Evolutionary conservation across 2,329 filamentous ascomycete species (phyloP), one percentile per base, ranked within the genome.

Genomic region (Chrysoporthe deuterocubensis): DNA sequence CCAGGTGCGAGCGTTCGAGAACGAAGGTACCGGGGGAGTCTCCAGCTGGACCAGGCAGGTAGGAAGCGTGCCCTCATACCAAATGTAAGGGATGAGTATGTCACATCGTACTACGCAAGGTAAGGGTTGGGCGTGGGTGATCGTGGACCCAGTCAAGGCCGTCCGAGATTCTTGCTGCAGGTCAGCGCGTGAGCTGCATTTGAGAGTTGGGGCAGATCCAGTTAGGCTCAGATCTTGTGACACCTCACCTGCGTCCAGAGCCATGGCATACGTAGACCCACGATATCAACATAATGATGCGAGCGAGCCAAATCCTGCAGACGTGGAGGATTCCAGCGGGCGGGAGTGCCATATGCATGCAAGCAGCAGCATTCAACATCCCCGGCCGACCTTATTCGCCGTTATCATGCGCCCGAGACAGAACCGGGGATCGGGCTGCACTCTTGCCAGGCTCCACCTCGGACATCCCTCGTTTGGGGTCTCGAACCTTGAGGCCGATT

Each of bases 221-320:
- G 56, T 69, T 62, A 59, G 67, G 67, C 61, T 67, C 56, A 67
- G 67, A 69, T 67, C 65, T 69, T 62, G 65, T 52, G 14, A 54
- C 62, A 69, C 56, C 48, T 67, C 32, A 64, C 60, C 58, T 67
- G 62, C 65, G 50, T 60, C 67, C 44, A 58, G 57, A 32, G 4
- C 6, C 21, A 34, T 61, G 34, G 21, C 58, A 66, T 44, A 43
- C 40, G 60, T 34, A 58, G 48, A n/a, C 59, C 59, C 40, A 54
- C 52, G 40, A 64, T 69, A 61, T 52, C 16, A 64, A 32, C 57
- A 37, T 58, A 52, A 60, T 67, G 64, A 46, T 37, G 52, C 46
- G 59, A 52, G 63, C 40, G 42, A 42, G 34, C 16, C 18, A n/a
- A 44, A 9, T 44, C 26, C 58, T 65, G 66, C 62, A 66, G 63